Conservation (phyloP, 2,329 filamentous ascomycete genomes). For the Clonostachys byssicola region DNA sequence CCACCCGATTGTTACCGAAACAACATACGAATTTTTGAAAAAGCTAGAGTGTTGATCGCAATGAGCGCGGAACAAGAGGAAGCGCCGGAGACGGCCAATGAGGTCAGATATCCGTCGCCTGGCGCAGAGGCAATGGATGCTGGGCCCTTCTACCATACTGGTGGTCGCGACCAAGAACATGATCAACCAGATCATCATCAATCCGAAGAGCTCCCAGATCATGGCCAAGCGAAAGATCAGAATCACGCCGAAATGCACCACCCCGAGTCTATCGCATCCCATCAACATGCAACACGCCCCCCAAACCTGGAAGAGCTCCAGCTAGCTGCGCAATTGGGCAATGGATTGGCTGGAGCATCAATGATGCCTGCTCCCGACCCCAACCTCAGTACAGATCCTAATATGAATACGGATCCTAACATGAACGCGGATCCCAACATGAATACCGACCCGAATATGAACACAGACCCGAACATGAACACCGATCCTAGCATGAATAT, state of each 20-base stretch:
- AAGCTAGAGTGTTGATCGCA: not conserved
- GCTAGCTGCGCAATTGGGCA: slow-evolving; percentile 53
- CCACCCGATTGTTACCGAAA: too few relatives aligned
- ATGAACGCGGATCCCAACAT: too few relatives aligned
- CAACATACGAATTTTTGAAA: too few relatives aligned
- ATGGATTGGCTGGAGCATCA: slow-evolving; percentile 42
- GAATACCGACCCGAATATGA: slow-evolving; percentile 14
- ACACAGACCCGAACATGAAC: slow-evolving; percentile 10
- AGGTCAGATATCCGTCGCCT: slow-evolving; percentile 41
- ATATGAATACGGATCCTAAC: too few relatives aligned
- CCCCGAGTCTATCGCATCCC: slow-evolving; percentile 14
- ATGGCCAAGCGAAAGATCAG: slow-evolving; percentile 5
- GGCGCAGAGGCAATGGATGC: slow-evolving; percentile 36
- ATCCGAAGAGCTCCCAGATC: slow-evolving; percentile 4
- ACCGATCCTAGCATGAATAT: slow-evolving; percentile 36
- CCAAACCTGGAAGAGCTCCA: slow-evolving; percentile 52
- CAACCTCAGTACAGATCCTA: slow-evolving; percentile 7
- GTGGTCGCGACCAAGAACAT: slow-evolving; percentile 24
- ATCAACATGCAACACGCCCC: slow-evolving; percentile 34
- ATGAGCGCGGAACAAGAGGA: slow-evolving; percentile 28
- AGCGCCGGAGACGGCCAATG: slow-evolving; percentile 26
- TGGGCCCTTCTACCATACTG: slow-evolving; percentile 37
- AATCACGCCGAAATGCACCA: slow-evolving; percentile 23
- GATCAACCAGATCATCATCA: slow-evolving; percentile 4
- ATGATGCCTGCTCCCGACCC: slow-evolving; percentile 44